Base-by-base conservation (phyloP, 352 stramenopile species). In the Phytophthora quininea region DNA sequence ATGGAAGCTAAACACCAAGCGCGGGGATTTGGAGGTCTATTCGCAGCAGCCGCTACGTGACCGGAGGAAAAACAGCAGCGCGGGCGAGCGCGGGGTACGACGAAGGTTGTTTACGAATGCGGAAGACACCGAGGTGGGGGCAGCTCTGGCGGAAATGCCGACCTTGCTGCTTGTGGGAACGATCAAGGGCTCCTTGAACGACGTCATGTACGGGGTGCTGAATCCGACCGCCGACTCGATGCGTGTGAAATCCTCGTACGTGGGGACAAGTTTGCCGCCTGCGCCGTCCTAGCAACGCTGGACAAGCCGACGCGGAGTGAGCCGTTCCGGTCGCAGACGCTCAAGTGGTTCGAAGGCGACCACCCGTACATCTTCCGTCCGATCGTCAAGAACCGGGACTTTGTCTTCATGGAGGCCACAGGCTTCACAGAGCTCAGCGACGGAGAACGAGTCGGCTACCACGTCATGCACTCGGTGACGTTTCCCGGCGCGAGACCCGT, bases 321-420 rank as follows among this genome's bases (percentile, higher is more conserved):
- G n/a, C 78, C 78, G 40, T 84, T 84, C 54, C 73, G 76, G 9
- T 79, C 74, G 12, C 54, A 82, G 8, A 71, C 70, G 9, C 52
- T 87, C 63, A 87, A 87, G 59, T 87, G 78, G 78, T 50, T 86
- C 32, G 77, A 81, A 29, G 63, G 76, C 8, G 74, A 76, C 42
- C 72, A 85, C 61, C 48, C 80, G 51, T 73, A 51, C 31, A 70
- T 85, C 32, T 71, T 76, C 54, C 78, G 79, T 33, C 77, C 66
- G 15, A 64, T 83, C 19, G 70, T 84, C 27, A 82, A 77, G 55
- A 78, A 79, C 42, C 75, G 76, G 19, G 82, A 89, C 59, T 69
- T 84, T 30, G 76, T 88, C 3, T 82, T 77, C 65, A 67, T 86
- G 53, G 78, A 90, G 32, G 58, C 68, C n/a, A 89, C 77, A 6